phyloP scores from a whole-genome alignment of 1,284 basidiomycete species.

The Irpex sp. region DNA sequence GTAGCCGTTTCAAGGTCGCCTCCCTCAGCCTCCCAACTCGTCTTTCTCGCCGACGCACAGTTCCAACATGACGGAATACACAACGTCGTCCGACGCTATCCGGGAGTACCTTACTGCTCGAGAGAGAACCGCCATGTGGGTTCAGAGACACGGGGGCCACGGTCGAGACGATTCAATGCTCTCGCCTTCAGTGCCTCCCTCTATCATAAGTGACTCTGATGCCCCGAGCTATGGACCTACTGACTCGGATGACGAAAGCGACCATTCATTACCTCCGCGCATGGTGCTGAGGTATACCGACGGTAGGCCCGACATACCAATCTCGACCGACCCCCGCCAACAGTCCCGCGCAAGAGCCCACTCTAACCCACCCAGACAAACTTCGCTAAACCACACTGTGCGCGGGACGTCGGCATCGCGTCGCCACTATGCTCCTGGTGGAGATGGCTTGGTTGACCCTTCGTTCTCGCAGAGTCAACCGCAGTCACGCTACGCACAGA shows the following conservation, averaged over 20 bases:
- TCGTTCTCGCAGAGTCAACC: slow-evolving; percentile 15
- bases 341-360: slow-evolving; percentile 10
- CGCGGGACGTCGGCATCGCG: not conserved
- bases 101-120: slow-evolving; percentile 52
- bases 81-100: slow-evolving; percentile 52
- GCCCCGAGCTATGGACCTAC: slow-evolving; percentile 41
- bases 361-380: slow-evolving; percentile 1
- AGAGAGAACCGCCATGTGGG: slow-evolving; percentile 61
- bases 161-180: slow-evolving; percentile 33
- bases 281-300: slow-evolving; percentile 68
- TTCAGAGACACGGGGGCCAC: slow-evolving; percentile 38
- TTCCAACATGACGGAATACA: slow-evolving; percentile 60
- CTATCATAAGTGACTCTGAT: slow-evolving; percentile 42
- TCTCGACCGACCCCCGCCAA: slow-evolving; percentile 34
- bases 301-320: slow-evolving; percentile 57
- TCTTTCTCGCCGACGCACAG: slow-evolving; percentile 1
- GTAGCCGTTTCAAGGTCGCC: slow-evolving; percentile 5
- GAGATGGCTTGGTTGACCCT: not conserved
- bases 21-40: not conserved
- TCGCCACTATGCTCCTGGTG: slow-evolving; percentile 4
- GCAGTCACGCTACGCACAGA: slow-evolving; percentile 20
- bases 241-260: slow-evolving; percentile 59
- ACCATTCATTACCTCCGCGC: slow-evolving; percentile 63
- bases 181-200: slow-evolving; percentile 58
- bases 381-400: not conserved